Evolutionary conservation across 2,329 filamentous ascomycete species (phyloP).

Genomic region (Diplodia scrobiculata): DNA sequence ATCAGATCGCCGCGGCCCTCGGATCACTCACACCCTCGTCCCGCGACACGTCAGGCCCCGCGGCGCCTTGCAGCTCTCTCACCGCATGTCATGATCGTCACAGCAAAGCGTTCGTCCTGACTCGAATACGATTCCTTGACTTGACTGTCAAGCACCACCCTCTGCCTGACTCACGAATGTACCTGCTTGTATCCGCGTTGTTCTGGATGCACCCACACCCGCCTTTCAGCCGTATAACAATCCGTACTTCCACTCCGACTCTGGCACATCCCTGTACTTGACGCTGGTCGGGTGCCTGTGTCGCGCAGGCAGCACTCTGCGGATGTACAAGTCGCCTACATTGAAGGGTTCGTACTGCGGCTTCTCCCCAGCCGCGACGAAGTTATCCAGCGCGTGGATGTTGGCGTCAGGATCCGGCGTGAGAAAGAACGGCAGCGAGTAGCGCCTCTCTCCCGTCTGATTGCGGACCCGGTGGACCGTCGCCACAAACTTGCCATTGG

Average conservation of each 20-base stretch:
- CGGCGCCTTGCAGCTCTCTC: neutral
- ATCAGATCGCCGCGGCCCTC: neutral
- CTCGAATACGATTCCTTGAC: slow-evolving; percentile 15
- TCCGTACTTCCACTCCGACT: slow-evolving; percentile 39
- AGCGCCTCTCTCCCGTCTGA: slow-evolving; percentile 43
- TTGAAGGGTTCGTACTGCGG: slow-evolving; percentile 17
- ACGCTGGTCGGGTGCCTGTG: slow-evolving; percentile 45
- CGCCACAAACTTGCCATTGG: slow-evolving; percentile 45
- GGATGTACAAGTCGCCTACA: slow-evolving; percentile 40
- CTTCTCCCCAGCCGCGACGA: slow-evolving; percentile 35
- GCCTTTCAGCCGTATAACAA: slow-evolving; percentile 31
- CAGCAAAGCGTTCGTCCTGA: slow-evolving; percentile 6
- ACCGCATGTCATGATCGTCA: slow-evolving; percentile 24
- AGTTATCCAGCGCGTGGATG: slow-evolving; percentile 39
- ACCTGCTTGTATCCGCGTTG: neutral
- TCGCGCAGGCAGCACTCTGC: slow-evolving; percentile 41
- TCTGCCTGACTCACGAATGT: neutral
- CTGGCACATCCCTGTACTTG: slow-evolving; percentile 42
- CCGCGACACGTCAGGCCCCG: slow-evolving; percentile 6
- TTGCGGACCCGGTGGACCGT: slow-evolving; percentile 49
- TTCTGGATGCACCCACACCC: neutral
- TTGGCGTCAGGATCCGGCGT: slow-evolving; percentile 43
- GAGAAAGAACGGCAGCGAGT: slow-evolving; percentile 49
- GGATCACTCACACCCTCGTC: neutral
- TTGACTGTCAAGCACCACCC: slow-evolving; percentile 16